Percentiles rank a stretch among this genome's conserved stretches.
Evolutionary conservation across 495 filamentous ascomycete species (phyloP).

Genomic region (Podospora didyma): DNA sequence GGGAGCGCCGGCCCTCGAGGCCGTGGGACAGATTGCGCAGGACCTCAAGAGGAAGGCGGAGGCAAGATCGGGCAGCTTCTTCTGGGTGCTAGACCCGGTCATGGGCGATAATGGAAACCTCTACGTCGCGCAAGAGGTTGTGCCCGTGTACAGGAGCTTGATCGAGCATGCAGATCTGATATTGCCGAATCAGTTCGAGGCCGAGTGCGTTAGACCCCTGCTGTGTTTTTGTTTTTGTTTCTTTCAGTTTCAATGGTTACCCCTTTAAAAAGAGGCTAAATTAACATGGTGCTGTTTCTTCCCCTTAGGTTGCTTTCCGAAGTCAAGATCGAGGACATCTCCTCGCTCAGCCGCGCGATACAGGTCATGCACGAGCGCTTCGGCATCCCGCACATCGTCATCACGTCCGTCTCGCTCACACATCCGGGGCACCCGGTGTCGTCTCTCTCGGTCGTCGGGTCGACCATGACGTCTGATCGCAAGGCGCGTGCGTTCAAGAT

Average conservation of each 20-base stretch:
- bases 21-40: constrained; percentile 75
- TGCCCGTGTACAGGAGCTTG: constrained; percentile 82
- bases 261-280: not conserved
- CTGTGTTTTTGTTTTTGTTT: not conserved
- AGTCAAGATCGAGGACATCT: constrained; percentile 72
- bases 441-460: constrained; percentile 73
- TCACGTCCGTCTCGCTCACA: constrained; percentile 70
- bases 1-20: constrained; percentile 74
- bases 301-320: constrained; percentile 72
- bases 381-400: constrained; percentile 81
- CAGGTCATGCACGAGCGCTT: constrained; percentile 71
- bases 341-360: constrained; percentile 67
- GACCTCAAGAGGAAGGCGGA: constrained; percentile 67
- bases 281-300: not conserved
- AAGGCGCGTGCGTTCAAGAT: constrained; percentile 76
- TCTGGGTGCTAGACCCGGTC: constrained; percentile 97
- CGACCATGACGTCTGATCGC: constrained; percentile 59
- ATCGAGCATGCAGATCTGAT: constrained; percentile 83
- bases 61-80: constrained; percentile 67
- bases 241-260: not conserved
- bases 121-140: constrained; percentile 85
- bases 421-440: constrained; percentile 36
- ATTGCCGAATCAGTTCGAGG: constrained; percentile 94
- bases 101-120: constrained; percentile 94
- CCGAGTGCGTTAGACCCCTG: constrained; percentile 68